Percentiles rank a stretch among this genome's conserved stretches.
Conservation (phyloP, 179 eudicot species). For the Sideroxylon spinosum region DNA sequence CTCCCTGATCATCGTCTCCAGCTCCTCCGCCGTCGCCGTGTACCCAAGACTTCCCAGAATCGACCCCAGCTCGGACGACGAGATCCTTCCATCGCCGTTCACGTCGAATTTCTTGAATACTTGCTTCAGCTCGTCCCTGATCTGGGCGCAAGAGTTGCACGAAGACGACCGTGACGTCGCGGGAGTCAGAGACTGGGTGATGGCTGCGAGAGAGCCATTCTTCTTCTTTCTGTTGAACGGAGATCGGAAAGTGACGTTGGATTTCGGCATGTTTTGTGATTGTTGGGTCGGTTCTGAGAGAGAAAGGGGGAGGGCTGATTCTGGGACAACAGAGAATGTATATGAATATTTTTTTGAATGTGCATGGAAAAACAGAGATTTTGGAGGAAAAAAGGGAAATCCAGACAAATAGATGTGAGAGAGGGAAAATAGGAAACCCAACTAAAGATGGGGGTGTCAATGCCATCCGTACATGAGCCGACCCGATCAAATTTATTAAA, state of each 20-base stretch:
- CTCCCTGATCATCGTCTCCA: constrained; percentile 36
- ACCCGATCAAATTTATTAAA: too few relatives aligned
- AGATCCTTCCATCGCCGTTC: constrained; percentile 56
- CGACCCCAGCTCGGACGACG: constrained; percentile 40
- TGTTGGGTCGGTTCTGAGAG: neutral
- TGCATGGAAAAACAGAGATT: too few relatives aligned
- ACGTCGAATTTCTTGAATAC: constrained; percentile 60
- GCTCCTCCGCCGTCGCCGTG: constrained; percentile 36
- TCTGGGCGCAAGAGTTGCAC: neutral
- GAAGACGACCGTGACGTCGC: constrained; percentile 7
- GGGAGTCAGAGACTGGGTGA: neutral
- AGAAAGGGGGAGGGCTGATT: too few relatives aligned
- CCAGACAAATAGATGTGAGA: too few relatives aligned
- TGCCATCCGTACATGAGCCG: too few relatives aligned
- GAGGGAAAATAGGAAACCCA: too few relatives aligned
- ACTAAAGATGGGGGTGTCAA: too few relatives aligned
- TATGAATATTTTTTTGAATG: too few relatives aligned
- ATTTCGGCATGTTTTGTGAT: neutral
- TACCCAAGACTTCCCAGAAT: constrained; percentile 47
- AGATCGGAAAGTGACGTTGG: neutral
- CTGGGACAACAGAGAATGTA: too few relatives aligned
- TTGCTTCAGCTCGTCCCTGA: constrained; percentile 41
- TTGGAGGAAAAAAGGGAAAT: too few relatives aligned
- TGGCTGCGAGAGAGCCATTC: neutral
- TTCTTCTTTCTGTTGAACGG: constrained; percentile 23